Percentiles rank a stretch among this genome's conserved stretches.
phyloP scores from a whole-genome alignment of 805 yeast genomes.

The Hanseniaspora jakobsenii region DNA sequence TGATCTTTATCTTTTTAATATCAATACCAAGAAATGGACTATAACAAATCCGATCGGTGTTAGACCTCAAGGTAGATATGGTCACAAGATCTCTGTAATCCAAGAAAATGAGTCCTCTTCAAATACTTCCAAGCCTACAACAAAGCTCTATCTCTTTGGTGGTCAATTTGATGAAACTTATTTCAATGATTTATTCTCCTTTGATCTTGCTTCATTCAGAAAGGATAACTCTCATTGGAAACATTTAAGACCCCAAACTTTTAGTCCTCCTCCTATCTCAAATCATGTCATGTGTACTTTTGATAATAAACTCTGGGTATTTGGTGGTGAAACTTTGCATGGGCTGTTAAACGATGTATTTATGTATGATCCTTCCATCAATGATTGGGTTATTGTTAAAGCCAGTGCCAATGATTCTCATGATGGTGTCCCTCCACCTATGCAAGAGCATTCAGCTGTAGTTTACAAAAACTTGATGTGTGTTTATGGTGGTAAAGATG shows the following conservation, averaged over 20 bases:
- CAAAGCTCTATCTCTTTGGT: conserved; percentile 71
- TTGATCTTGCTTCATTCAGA: conserved; percentile 77
- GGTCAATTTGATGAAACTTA: conserved; percentile 81
- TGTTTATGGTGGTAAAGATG: conserved; percentile 80
- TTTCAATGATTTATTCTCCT: conserved; percentile 73
- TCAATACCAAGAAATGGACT: conserved; percentile 66
- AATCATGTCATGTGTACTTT: conserved; percentile 81
- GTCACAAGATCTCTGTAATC: conserved; percentile 77
- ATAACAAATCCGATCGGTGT: conserved; percentile 60
- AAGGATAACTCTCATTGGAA: conserved; percentile 80
- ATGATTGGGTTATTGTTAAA: conserved; percentile 58
- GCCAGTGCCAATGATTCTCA: conserved; percentile 44
- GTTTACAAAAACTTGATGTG: conserved; percentile 67
- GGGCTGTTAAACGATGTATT: conserved; percentile 65
- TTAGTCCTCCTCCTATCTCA: conserved; percentile 60
- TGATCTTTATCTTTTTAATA: conserved; percentile 75
- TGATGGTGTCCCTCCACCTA: conserved; percentile 55
- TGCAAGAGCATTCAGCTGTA: conserved; percentile 84
- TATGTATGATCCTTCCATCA: conserved; percentile 57
- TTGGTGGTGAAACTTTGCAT: conserved; percentile 81
- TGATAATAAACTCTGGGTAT: conserved; percentile 67
- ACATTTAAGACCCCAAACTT: conserved; percentile 42
- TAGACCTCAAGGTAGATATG: conserved; percentile 86
- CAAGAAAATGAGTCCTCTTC: conserved; percentile 22
- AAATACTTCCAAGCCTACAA: conserved; percentile 40